Evolutionary conservation across 345 rosid genomes (phyloP), one percentile per base, ranked within the genome.

Genomic region (Pelargonium nanum): DNA sequence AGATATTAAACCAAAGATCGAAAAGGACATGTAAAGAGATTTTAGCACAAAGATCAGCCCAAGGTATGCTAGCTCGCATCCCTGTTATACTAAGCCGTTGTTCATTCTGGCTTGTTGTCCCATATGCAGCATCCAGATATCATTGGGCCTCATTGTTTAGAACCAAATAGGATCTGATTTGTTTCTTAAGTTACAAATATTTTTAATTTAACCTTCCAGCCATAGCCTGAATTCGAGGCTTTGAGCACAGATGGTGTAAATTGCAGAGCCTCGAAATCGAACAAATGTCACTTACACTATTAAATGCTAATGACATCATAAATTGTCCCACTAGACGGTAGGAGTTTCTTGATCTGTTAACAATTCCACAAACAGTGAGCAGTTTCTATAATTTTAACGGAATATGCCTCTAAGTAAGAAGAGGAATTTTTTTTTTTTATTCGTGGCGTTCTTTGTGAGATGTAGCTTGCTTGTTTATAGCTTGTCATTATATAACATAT

Each of bases 1-100:
- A 22, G 76, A 70, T 60, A 64, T 65, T 28, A 76, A 78, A 61
- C 70, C 70, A 19, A 83, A 67, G 59, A 57, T 73, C 16, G 75
- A 75, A 73, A 72, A 62, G 61, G 53, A 57, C 34, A 44, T 23
- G 62, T 15, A 70, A 68, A 57, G 45, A 62, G 32, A 28, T 52
- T 55, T 24, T 56, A 44, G 61, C 60, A 61, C 57, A 61, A 59
- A 28, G 56, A 23, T 58, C 22, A 56, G 65, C 56, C 59, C 21
- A 23, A 73, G 75, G 71, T 69, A 69, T 40, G 72, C 61, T 40
- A 21, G 55, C 30, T 20, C 60, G 19, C 22, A 44, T 58, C 68
- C 54, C 56, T 23, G 26, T 55, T 15, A 22, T 22, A 55, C 23
- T 44, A 30, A 6, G 32, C 51, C 55, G 23, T 26, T 56, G 57